Evolutionary conservation across 306 rosid species (phyloP).

Genomic region (Pueraria montana): DNA sequence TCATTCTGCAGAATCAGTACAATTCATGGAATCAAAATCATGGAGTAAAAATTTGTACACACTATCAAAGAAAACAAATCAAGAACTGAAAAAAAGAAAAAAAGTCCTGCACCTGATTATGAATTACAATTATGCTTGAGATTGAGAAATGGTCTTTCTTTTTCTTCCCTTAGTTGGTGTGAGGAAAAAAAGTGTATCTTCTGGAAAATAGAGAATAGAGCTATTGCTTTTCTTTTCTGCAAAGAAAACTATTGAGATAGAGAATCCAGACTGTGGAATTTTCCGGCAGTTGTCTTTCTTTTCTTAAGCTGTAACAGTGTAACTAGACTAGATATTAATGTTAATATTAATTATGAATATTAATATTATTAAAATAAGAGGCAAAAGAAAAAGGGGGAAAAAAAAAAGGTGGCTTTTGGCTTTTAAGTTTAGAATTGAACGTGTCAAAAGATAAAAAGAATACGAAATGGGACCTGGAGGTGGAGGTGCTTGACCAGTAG

Average conservation of each 20-base stretch:
- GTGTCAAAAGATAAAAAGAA: slow-evolving; percentile 44
- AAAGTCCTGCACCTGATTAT: slow-evolving; percentile 26
- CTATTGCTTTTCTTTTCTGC: not conserved
- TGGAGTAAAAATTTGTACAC: not conserved
- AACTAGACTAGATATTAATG: not conserved
- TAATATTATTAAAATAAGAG: not conserved
- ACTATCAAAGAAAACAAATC: slow-evolving; percentile 4
- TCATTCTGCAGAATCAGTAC: slow-evolving; percentile 43
- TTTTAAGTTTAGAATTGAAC: slow-evolving; percentile 39
- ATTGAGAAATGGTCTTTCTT: slow-evolving; percentile 3
- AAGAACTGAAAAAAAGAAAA: not conserved
- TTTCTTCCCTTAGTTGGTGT: slow-evolving; percentile 7
- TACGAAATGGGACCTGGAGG: slow-evolving; percentile 17
- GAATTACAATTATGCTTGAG: slow-evolving; percentile 35
- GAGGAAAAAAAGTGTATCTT: not conserved
- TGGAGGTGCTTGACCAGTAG: slow-evolving; percentile 41
- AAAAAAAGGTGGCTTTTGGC: not conserved
- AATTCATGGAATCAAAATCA: slow-evolving; percentile 13
- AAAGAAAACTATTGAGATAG: slow-evolving; percentile 25
- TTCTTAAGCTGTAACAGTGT: not conserved
- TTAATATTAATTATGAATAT: not conserved
- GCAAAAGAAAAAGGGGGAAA: not conserved
- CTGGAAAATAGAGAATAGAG: not conserved
- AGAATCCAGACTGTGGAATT: slow-evolving; percentile 25
- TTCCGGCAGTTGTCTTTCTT: slow-evolving; percentile 27